phyloP scores from a whole-genome alignment of 1,284 basidiomycete species.

The Boletus smithii region DNA sequence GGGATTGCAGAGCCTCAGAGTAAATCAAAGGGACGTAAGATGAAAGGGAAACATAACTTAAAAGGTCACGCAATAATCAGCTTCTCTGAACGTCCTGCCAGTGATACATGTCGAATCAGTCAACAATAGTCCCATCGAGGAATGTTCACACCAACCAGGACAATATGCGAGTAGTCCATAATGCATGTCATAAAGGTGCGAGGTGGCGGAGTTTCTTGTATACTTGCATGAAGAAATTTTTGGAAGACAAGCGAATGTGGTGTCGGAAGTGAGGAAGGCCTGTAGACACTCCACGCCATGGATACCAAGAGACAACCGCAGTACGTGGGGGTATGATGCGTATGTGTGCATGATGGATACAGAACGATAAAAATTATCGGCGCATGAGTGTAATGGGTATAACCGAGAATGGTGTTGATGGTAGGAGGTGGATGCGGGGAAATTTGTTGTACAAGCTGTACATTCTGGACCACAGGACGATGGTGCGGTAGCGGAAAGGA shows the following conservation, averaged over 20 bases:
- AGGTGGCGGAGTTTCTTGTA: constrained; percentile 19
- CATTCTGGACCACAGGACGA: constrained; percentile 10
- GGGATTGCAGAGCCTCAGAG: constrained; percentile 1
- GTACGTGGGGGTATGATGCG: constrained; percentile 27
- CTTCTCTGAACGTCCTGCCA: constrained; percentile 26
- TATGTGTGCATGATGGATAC: constrained; percentile 36
- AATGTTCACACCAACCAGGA: constrained; percentile 23
- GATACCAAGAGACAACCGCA: constrained; percentile 20
- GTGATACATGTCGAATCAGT: constrained; percentile 18
- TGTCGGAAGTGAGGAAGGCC: constrained; percentile 11
- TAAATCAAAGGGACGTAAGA: constrained; percentile 7
- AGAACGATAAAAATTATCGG: constrained; percentile 34
- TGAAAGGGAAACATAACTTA: constrained; percentile 23
- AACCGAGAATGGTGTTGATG: constrained; percentile 14
- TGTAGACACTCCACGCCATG: constrained; percentile 17
- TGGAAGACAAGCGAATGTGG: constrained; percentile 13
- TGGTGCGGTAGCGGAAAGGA: constrained; percentile 9
- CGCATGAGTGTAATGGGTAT: constrained; percentile 32
- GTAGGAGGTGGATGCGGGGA: constrained; percentile 7
- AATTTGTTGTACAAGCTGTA: constrained; percentile 27
- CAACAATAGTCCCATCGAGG: constrained; percentile 10
- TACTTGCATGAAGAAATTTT: constrained; percentile 20
- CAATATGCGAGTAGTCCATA: constrained; percentile 31
- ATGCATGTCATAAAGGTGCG: constrained; percentile 31
- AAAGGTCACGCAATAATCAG: constrained; percentile 26